A percentile compares a stretch with the other conserved stretches of the same genome.
phyloP scores from a whole-genome alignment of 2,329 filamentous ascomycete species.

The Calonectria henricotiae region DNA sequence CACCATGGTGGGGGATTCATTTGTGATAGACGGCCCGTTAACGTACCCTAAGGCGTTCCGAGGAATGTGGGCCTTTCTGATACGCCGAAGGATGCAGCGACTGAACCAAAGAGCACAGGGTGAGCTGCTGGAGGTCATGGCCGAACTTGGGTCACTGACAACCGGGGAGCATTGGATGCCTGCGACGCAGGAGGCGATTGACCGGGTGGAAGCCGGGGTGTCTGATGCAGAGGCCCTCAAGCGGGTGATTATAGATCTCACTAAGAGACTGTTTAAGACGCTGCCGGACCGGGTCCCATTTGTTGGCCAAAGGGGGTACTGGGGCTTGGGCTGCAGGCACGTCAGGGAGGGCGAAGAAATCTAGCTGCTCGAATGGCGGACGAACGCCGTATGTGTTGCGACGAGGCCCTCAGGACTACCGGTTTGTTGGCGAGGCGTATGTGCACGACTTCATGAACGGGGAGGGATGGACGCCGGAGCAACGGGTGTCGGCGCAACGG shows the following conservation, averaged over 20 bases:
- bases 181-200: constrained; percentile 15
- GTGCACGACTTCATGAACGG: constrained; percentile 30
- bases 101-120: constrained; percentile 3
- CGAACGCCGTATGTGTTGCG: constrained; percentile 30
- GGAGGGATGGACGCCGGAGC: constrained; percentile 34
- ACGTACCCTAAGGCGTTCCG: constrained; percentile 21
- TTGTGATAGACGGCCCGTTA: constrained; percentile 27
- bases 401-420: constrained; percentile 14
- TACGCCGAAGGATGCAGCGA: constrained; percentile 12
- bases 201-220: background rate
- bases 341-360: constrained; percentile 11
- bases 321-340: constrained; percentile 18
- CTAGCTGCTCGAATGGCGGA: constrained; percentile 29
- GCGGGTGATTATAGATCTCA: background rate
- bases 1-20: constrained; percentile 21
- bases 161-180: constrained; percentile 19
- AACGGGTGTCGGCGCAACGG: constrained; percentile 31
- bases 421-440: constrained; percentile 26
- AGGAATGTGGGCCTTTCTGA: constrained; percentile 25
- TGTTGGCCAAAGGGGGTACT: constrained; percentile 12
- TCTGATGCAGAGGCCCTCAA: background rate
- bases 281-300: constrained; percentile 30
- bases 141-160: background rate
- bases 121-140: constrained; percentile 1
- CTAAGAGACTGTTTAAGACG: background rate